A percentile compares a stretch with the other conserved stretches of the same genome.
Evolutionary conservation across 441 rosid species (phyloP).

Genomic region (Corymbia citriodora): DNA sequence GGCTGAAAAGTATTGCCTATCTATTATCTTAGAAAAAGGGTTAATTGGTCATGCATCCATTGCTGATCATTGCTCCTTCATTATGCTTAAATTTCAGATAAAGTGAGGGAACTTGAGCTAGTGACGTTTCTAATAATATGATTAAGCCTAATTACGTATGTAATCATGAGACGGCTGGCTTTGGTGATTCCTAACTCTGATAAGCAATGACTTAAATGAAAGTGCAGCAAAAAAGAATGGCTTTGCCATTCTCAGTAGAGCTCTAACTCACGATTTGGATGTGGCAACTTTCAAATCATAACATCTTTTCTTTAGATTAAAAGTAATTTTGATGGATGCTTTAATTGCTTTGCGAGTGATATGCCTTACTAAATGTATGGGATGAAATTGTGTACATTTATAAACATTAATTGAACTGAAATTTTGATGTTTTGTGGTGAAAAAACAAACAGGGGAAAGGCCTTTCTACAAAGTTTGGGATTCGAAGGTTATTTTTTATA

Average conservation of each 20-base stretch:
- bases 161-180: background rate
- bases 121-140: background rate
- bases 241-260: background rate
- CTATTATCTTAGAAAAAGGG: background rate
- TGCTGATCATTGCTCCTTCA: background rate
- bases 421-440: background rate
- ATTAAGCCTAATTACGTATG: background rate
- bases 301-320: too few relatives aligned
- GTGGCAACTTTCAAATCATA: background rate
- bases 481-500: background rate
- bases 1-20: background rate
- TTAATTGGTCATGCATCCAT: background rate
- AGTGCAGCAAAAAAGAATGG: background rate
- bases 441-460: background rate
- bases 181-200: background rate
- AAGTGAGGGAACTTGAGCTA: background rate
- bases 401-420: background rate
- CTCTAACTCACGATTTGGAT: background rate
- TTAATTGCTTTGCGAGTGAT: background rate
- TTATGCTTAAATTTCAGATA: background rate
- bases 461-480: background rate
- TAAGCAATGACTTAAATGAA: background rate
- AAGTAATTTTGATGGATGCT: background rate
- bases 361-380: background rate
- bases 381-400: background rate